phyloP scores from a whole-genome alignment of 176 grass and related monocot genomes.

The Cymbopogon citratus region DNA sequence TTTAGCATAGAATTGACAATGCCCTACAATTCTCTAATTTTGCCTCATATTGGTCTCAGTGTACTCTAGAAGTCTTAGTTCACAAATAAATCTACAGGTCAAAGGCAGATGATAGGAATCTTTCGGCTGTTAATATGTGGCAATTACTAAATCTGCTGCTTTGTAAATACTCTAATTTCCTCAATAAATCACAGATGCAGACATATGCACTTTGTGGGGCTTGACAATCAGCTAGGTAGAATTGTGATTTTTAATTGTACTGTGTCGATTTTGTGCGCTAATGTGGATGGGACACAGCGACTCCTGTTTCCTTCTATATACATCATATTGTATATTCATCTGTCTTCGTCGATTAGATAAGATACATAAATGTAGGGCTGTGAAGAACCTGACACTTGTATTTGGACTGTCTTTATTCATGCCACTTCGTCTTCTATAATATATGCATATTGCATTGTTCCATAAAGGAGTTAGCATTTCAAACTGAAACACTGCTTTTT shows the following conservation, averaged over 20 bases:
- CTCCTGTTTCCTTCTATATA: conserved; percentile 17
- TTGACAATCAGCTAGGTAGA: conserved; percentile 13
- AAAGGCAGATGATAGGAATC: background rate
- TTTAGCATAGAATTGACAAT: conserved; percentile 13
- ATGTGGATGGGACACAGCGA: background rate
- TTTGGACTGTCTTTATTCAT: background rate
- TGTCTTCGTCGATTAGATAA: background rate
- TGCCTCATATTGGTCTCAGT: background rate
- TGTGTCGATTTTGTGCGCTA: conserved; percentile 7
- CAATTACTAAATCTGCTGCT: background rate
- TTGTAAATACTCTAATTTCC: background rate
- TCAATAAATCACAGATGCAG: background rate
- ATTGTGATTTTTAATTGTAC: conserved; percentile 7
- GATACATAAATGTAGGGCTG: conserved; percentile 11
- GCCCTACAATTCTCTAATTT: background rate
- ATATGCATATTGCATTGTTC: background rate
- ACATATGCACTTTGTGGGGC: background rate
- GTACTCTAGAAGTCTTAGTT: background rate
- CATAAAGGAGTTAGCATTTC: background rate
- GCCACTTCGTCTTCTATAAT: background rate
- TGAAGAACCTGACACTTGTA: background rate
- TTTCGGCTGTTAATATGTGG: background rate
- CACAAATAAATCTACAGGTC: background rate
- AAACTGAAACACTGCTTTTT: background rate
- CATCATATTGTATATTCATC: background rate